Percentiles rank a stretch among this genome's conserved stretches.
phyloP scores from a whole-genome alignment of 371 early-diverging fungal species.

The Mortierella sp. region DNA sequence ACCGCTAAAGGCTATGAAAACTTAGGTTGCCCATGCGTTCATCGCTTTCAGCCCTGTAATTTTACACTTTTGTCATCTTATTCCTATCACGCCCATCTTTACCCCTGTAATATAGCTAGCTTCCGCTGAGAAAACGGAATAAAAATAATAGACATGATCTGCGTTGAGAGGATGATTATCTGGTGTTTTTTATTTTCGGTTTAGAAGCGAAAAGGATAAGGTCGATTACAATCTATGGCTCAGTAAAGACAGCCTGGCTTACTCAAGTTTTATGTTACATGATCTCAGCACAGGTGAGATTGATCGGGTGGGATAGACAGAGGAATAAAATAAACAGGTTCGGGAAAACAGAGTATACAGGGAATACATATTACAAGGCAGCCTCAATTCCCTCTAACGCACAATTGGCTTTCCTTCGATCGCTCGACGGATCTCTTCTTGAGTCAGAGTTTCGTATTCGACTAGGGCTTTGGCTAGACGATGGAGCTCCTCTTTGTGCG shows the following conservation, averaged over 20 bases:
- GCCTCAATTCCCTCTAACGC: conserved; percentile 27
- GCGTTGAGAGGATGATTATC: background rate
- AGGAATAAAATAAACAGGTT: background rate
- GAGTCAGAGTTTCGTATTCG: conserved; percentile 93
- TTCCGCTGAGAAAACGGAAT: background rate
- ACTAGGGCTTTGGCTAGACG: conserved; percentile 93
- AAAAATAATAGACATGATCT: background rate
- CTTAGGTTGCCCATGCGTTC: background rate
- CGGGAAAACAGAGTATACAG: background rate
- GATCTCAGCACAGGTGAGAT: background rate
- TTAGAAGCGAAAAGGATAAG: background rate
- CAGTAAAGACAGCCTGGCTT: background rate
- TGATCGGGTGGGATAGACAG: background rate
- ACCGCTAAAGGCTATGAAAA: conserved; percentile 11
- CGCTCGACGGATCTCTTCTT: conserved; percentile 87
- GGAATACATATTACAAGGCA: background rate
- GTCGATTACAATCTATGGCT: background rate
- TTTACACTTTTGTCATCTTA: background rate
- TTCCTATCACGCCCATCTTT: background rate
- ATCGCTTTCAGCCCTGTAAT: background rate
- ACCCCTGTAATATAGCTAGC: background rate
- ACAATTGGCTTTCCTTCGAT: conserved; percentile 78
- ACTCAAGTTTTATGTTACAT: background rate
- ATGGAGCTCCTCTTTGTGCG: conserved; percentile 88
- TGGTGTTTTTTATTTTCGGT: background rate